Evolutionary conservation across 306 rosid species (phyloP).

Genomic region (Arachis stenosperma): DNA sequence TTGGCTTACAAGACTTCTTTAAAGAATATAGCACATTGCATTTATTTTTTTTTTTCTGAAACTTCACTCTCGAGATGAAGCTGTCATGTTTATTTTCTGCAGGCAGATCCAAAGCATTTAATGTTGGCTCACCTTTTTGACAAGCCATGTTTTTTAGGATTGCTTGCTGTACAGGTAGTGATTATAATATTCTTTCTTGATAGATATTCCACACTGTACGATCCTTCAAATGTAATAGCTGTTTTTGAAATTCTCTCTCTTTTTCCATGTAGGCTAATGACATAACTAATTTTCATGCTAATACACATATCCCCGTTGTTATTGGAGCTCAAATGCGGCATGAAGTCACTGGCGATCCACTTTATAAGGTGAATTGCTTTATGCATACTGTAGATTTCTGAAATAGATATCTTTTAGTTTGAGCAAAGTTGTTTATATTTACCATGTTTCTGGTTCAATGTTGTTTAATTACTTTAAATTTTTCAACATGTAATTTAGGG

Average conservation of each 20-base stretch:
- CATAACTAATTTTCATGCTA: slow-evolving; percentile 70
- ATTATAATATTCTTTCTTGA: slow-evolving; percentile 1
- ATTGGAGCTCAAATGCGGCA: slow-evolving; percentile 89
- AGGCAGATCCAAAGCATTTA: slow-evolving; percentile 72
- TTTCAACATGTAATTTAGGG: neutral
- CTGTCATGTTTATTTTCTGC: slow-evolving; percentile 39
- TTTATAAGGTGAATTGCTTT: slow-evolving; percentile 64
- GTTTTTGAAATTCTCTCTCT: slow-evolving; percentile 22
- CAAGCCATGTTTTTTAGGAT: slow-evolving; percentile 88
- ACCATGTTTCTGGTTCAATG: neutral
- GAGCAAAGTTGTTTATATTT: slow-evolving; percentile 14
- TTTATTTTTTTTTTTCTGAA: neutral
- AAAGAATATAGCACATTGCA: neutral
- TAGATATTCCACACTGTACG: neutral
- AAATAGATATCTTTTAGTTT: slow-evolving; percentile 2
- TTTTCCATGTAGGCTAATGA: slow-evolving; percentile 64
- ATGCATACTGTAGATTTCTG: slow-evolving; percentile 15
- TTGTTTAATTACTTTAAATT: neutral
- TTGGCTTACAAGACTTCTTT: neutral
- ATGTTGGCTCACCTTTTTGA: slow-evolving; percentile 86
- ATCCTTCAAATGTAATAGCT: neutral
- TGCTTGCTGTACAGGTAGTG: slow-evolving; percentile 81
- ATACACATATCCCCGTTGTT: slow-evolving; percentile 88
- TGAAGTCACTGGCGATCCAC: slow-evolving; percentile 85
- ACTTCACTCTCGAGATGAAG: slow-evolving; percentile 27